Percentiles rank a stretch among this genome's conserved stretches.
Evolutionary conservation across 1,284 basidiomycete genomes (phyloP).

Genomic region (Tetrapyrgos nigripes): DNA sequence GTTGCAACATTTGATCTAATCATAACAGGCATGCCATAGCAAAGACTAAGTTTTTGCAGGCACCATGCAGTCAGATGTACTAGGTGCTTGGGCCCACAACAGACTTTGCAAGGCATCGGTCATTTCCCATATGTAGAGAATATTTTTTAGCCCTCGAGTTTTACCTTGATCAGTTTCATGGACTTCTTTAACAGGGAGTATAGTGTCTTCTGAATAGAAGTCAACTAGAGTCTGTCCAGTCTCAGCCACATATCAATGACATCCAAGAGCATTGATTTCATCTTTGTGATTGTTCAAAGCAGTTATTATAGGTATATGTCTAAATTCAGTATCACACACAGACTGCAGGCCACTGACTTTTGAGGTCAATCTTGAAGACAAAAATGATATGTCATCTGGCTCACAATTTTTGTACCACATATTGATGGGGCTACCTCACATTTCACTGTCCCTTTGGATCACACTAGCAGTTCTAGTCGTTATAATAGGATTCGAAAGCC

Average conservation of each 20-base stretch:
- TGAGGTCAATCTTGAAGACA: constrained; percentile 8
- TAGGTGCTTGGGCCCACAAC: constrained; percentile 34
- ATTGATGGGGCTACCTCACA: too few relatives aligned
- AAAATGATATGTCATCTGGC: constrained; percentile 16
- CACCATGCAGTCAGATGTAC: constrained; percentile 23
- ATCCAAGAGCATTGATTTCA: constrained; percentile 21
- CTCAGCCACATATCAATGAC: constrained; percentile 18
- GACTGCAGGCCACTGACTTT: not conserved
- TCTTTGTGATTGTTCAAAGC: constrained; percentile 20
- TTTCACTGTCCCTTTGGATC: too few relatives aligned
- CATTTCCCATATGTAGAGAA: constrained; percentile 49
- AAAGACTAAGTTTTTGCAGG: constrained; percentile 39
- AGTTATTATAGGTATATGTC: constrained; percentile 25
- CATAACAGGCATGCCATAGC: constrained; percentile 47
- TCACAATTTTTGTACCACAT: constrained; percentile 24
- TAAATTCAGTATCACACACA: not conserved
- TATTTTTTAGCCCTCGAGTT: constrained; percentile 50
- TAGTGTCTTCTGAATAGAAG: constrained; percentile 23
- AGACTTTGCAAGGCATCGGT: constrained; percentile 42
- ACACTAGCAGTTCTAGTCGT: too few relatives aligned
- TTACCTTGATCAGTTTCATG: constrained; percentile 51
- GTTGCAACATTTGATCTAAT: constrained; percentile 43
- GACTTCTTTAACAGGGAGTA: constrained; percentile 30
- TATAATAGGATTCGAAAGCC: too few relatives aligned
- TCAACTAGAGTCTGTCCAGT: not conserved